These are phyloP conservation scores for Nicotiana rustica DNA, from an alignment of 305 asterid genomes.

Conservation along the genomic window DNA sequence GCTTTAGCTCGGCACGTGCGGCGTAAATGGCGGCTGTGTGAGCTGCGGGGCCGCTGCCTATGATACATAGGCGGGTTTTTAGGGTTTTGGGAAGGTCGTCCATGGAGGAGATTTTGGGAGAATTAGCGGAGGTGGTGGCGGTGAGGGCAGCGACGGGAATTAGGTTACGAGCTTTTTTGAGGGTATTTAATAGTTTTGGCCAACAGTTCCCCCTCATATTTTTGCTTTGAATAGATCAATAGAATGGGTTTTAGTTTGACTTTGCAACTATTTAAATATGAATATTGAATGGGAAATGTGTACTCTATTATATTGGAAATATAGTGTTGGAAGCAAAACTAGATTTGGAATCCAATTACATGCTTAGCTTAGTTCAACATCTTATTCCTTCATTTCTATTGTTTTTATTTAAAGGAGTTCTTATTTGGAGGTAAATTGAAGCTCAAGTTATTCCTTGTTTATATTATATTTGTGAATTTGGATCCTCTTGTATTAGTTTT, in stretches of 20 bases:
- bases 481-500: neutral
- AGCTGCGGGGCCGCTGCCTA: constrained; percentile 95
- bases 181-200: constrained; percentile 48
- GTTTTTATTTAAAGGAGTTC: neutral
- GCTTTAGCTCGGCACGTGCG: constrained; percentile 74
- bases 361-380: constrained; percentile 22
- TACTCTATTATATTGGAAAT: no score
- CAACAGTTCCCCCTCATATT: constrained; percentile 54
- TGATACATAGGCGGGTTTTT: constrained; percentile 76
- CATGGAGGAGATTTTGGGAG: constrained; percentile 54
- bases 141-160: constrained; percentile 60
- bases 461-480: neutral
- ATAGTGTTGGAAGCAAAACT: neutral
- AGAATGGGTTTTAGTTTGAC: neutral
- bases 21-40: constrained; percentile 97
- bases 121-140: constrained; percentile 42
- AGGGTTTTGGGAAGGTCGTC: constrained; percentile 54
- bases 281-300: no score
- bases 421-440: neutral
- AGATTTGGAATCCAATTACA: neutral
- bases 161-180: constrained; percentile 62
- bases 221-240: constrained; percentile 30
- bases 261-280: no score
- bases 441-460: neutral
- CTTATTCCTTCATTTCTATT: neutral